A percentile compares a stretch with the other conserved stretches of the same genome.
Evolutionary conservation across 192 early-diverging fungal genomes (phyloP).

Genomic region (Backusella liffmaniae): DNA sequence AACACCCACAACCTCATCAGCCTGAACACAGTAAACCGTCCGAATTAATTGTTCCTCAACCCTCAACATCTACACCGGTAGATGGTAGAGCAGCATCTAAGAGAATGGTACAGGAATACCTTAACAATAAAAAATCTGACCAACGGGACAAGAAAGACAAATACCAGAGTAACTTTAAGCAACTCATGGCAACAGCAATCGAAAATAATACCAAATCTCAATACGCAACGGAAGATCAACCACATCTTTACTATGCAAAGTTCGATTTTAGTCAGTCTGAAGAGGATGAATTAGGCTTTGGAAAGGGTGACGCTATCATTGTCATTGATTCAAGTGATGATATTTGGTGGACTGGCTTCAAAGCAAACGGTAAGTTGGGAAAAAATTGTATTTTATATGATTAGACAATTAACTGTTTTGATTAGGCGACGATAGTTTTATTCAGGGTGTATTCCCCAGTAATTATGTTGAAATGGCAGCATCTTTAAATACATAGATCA

Average conservation of each 20-base stretch:
- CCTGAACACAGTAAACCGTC: neutral
- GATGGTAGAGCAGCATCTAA: conserved; percentile 18
- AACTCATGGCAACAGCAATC: conserved; percentile 15
- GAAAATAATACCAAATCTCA: conserved; percentile 16
- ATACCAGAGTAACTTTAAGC: conserved; percentile 14
- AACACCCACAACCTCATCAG: neutral
- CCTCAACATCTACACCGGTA: neutral
- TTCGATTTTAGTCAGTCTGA: conserved; percentile 73
- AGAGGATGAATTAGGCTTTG: conserved; percentile 68
- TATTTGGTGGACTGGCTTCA: conserved; percentile 82
- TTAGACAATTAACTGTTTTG: neutral
- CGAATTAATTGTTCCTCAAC: neutral
- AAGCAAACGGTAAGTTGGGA: conserved; percentile 41
- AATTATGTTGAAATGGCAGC: conserved; percentile 14
- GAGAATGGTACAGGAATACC: conserved; percentile 16
- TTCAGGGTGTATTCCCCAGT: conserved; percentile 6
- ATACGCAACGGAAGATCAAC: conserved; percentile 20
- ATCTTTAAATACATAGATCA: conserved; percentile 10
- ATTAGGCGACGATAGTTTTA: conserved; percentile 8
- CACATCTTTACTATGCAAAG: conserved; percentile 62
- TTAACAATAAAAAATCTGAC: neutral
- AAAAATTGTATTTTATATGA: neutral
- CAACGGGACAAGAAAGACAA: neutral
- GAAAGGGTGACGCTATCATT: conserved; percentile 67
- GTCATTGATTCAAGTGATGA: conserved; percentile 76